Conservation (phyloP, 495 filamentous ascomycete genomes). For the Pseudevernia furfuracea region DNA sequence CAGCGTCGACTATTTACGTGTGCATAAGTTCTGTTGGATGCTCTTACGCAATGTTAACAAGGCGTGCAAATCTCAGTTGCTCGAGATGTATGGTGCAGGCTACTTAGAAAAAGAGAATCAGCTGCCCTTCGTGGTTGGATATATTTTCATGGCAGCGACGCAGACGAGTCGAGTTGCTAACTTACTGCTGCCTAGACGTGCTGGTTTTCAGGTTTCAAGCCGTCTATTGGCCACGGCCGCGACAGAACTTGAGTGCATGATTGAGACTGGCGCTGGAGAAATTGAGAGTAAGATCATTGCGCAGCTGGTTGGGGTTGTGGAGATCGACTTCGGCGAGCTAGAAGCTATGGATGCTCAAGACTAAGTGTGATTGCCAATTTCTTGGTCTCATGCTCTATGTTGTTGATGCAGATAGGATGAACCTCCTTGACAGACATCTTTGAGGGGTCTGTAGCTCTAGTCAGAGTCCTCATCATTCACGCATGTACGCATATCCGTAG, state of each 20-base stretch:
- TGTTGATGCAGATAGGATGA: too few species aligned
- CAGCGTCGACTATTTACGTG: slow-evolving; percentile 34
- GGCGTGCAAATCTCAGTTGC: slow-evolving; percentile 27
- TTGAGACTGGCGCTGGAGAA: slow-evolving; percentile 8
- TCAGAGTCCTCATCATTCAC: too few species aligned
- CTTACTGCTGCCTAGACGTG: not conserved
- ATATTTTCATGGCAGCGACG: slow-evolving; percentile 33
- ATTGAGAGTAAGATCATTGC: slow-evolving; percentile 7
- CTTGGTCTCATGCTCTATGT: not conserved
- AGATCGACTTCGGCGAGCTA: not conserved
- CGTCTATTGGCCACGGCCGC: slow-evolving; percentile 5
- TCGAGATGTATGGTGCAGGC: slow-evolving; percentile 27
- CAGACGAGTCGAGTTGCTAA: slow-evolving; percentile 7
- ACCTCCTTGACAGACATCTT: too few species aligned
- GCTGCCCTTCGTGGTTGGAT: slow-evolving; percentile 36
- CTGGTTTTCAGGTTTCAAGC: not conserved
- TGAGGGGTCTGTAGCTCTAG: too few species aligned
- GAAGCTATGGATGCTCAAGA: not conserved
- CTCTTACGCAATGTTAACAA: slow-evolving; percentile 31
- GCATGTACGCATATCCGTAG: too few species aligned
- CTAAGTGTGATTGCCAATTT: not conserved
- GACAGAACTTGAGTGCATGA: not conserved
- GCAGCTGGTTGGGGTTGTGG: not conserved
- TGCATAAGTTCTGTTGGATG: slow-evolving; percentile 37
- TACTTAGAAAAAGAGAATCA: slow-evolving; percentile 36